phyloP scores from a whole-genome alignment of 805 yeast genomes.

The Ogataea paradorogensis region DNA sequence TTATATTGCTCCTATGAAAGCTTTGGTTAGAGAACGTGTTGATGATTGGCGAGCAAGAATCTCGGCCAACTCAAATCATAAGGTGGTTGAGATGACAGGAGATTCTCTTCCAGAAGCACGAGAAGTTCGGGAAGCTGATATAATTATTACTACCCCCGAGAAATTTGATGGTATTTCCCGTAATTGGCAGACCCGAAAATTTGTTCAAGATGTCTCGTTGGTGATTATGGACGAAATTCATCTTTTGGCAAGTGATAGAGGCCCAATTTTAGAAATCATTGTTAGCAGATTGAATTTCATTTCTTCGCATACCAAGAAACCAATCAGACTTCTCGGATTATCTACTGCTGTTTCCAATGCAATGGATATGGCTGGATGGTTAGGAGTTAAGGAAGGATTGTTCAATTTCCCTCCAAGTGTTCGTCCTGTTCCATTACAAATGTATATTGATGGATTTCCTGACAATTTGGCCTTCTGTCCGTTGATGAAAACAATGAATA shows the following conservation, averaged over 20 bases:
- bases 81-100: constrained; percentile 77
- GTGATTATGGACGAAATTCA: constrained; percentile 87
- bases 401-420: constrained; percentile 81
- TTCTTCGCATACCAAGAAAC: constrained; percentile 55
- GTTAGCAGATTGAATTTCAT: constrained; percentile 83
- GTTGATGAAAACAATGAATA: constrained; percentile 83
- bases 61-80: constrained; percentile 42
- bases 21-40: constrained; percentile 78
- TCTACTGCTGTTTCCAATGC: constrained; percentile 88
- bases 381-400: constrained; percentile 68
- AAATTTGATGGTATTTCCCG: constrained; percentile 86
- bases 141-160: constrained; percentile 81
- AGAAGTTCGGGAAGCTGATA: constrained; percentile 66
- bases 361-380: constrained; percentile 82
- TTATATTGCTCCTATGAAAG: constrained; percentile 89
- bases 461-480: constrained; percentile 80
- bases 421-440: constrained; percentile 80
- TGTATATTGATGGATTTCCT: constrained; percentile 86
- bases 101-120: constrained; percentile 73
- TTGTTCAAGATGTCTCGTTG: constrained; percentile 70
- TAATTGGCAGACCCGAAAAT: constrained; percentile 76
- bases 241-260: constrained; percentile 79
- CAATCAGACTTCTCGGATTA: constrained; percentile 69
- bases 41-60: constrained; percentile 71
- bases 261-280: constrained; percentile 84